These are phyloP conservation scores for Hymenoscyphus fraxineus DNA, from an alignment of 2,329 filamentous ascomycete genomes.

Conservation along the genomic window DNA sequence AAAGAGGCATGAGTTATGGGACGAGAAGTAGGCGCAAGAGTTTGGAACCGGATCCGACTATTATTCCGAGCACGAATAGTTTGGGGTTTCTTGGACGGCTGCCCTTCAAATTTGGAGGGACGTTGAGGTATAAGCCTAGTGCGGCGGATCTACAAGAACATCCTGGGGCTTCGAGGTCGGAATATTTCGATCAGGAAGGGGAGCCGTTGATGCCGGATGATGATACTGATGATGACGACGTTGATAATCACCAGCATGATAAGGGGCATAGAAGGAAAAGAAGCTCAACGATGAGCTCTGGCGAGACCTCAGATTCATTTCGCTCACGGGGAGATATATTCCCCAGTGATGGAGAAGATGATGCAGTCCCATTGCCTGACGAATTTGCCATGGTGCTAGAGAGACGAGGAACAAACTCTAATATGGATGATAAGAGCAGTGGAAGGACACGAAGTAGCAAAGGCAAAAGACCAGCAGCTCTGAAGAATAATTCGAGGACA, in stretches of 20 bases:
- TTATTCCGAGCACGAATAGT: conserved; percentile 84
- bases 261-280: conserved; percentile 51
- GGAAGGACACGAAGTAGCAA: conserved; percentile 59
- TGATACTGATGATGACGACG: conserved; percentile 27
- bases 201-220: conserved; percentile 64
- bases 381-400: conserved; percentile 85
- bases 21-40: conserved; percentile 59
- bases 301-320: conserved; percentile 78
- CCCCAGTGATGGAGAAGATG: conserved; percentile 80
- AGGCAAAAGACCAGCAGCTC: conserved; percentile 46
- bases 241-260: conserved; percentile 7
- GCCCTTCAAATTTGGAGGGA: conserved; percentile 80
- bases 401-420: conserved; percentile 56
- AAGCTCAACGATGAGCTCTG: conserved; percentile 75
- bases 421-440: conserved; percentile 67
- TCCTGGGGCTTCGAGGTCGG: conserved; percentile 52
- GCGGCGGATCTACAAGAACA: conserved; percentile 88
- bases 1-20: conserved; percentile 87
- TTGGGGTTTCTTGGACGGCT: conserved; percentile 80
- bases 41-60: conserved; percentile 65
- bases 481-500: conserved; percentile 55
- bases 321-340: conserved; percentile 88
- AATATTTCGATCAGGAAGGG: conserved; percentile 49
- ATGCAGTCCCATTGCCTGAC: conserved; percentile 88
- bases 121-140: conserved; percentile 82